Conservation (phyloP, 345 rosid genomes). For the Microthlaspi erraticum region DNA sequence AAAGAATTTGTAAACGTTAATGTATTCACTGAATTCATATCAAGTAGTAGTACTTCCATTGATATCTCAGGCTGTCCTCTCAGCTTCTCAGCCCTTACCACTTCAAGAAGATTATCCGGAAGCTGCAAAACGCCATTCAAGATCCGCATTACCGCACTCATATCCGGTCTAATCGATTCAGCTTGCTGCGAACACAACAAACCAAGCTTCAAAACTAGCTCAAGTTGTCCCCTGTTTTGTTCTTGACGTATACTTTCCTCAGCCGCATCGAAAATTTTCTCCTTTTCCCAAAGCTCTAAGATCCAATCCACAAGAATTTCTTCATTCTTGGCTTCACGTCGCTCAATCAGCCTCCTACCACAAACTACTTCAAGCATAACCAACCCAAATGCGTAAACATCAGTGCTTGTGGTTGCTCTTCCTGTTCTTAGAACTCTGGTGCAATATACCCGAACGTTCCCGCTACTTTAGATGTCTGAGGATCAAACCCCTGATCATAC, state of each 20-base stretch:
- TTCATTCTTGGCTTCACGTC: neutral
- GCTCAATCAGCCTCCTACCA: conserved; percentile 50
- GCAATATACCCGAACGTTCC: conserved; percentile 54
- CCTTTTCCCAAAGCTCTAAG: conserved; percentile 37
- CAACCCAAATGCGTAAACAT: conserved; percentile 50
- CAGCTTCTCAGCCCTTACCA: neutral
- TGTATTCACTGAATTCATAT: conserved; percentile 1
- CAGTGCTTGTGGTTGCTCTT: conserved; percentile 45
- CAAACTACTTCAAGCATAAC: conserved; percentile 49
- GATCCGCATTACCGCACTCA: conserved; percentile 30
- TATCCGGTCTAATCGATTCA: conserved; percentile 36
- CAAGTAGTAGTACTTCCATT: conserved; percentile 17
- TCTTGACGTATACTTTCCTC: conserved; percentile 37
- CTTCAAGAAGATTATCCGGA: conserved; percentile 27
- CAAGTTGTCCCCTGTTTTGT: conserved; percentile 16
- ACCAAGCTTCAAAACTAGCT: conserved; percentile 44
- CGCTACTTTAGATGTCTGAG: conserved; percentile 44
- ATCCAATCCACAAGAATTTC: conserved; percentile 45
- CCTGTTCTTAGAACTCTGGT: conserved; percentile 49
- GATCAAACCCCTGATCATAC: conserved; percentile 45
- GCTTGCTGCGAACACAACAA: conserved; percentile 36
- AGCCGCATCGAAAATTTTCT: conserved; percentile 33
- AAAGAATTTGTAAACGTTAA: conserved; percentile 25
- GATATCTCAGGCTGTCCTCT: neutral
- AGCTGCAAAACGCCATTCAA: conserved; percentile 27